These are phyloP conservation scores for Exophiala phaeomuriformis DNA, from an alignment of 2,329 filamentous ascomycete genomes.

Conservation along the genomic window DNA sequence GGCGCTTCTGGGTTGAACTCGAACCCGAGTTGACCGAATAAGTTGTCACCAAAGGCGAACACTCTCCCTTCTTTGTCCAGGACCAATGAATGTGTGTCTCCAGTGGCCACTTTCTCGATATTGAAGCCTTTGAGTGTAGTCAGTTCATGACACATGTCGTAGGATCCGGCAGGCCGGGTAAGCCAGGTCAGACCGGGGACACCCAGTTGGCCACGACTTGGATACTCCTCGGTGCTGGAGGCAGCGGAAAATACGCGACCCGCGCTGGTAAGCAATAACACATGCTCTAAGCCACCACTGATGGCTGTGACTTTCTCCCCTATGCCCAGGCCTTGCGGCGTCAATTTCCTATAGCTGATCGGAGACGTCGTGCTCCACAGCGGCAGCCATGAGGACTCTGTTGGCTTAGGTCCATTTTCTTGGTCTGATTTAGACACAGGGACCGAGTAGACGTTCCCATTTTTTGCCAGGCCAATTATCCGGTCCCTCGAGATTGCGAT, in stretches of 20 bases:
- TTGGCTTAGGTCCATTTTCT: constrained; percentile 52
- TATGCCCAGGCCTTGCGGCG: constrained; percentile 56
- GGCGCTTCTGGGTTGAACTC: constrained; percentile 57
- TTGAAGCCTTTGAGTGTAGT: constrained; percentile 62
- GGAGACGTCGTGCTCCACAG: constrained; percentile 57
- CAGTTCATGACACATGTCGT: constrained; percentile 77
- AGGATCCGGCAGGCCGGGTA: constrained; percentile 67
- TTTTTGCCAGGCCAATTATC: constrained; percentile 67
- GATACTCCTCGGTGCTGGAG: constrained; percentile 68
- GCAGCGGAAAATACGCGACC: constrained; percentile 88
- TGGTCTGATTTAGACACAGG: constrained; percentile 71
- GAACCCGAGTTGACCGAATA: constrained; percentile 82
- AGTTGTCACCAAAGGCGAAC: constrained; percentile 88
- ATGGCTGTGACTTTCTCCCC: constrained; percentile 69
- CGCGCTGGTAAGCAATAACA: constrained; percentile 71
- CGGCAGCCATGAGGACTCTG: constrained; percentile 64
- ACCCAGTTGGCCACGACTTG: constrained; percentile 77
- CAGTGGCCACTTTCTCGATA: constrained; percentile 67
- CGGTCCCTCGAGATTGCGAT: constrained; percentile 74
- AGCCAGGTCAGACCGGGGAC: constrained; percentile 74
- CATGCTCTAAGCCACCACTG: constrained; percentile 74
- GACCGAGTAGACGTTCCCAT: constrained; percentile 75
- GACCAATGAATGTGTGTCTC: constrained; percentile 78
- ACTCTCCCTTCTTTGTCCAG: constrained; percentile 68
- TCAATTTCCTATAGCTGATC: constrained; percentile 66